phyloP scores from a whole-genome alignment of 2,329 filamentous ascomycete species.

The Colletotrichum sp. region DNA sequence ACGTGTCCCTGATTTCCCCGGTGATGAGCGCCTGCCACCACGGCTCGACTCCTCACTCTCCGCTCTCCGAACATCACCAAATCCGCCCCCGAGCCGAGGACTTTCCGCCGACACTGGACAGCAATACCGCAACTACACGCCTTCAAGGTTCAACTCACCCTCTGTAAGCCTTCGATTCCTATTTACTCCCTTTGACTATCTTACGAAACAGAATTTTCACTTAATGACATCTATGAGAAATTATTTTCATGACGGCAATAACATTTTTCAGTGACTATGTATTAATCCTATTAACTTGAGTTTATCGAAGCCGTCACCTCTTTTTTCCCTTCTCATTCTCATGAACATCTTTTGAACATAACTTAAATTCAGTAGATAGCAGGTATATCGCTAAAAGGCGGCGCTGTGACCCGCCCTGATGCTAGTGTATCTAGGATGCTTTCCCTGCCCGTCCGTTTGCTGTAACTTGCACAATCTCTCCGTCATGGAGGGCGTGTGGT shows the following conservation, averaged over 20 bases:
- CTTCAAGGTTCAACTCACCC: not conserved
- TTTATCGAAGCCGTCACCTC: not conserved
- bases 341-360: not conserved
- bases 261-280: not conserved
- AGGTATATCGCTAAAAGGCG: not conserved
- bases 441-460: not conserved
- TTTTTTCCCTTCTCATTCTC: not conserved
- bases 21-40: not conserved
- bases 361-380: not conserved
- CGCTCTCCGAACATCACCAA: not conserved
- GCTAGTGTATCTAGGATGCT: not conserved
- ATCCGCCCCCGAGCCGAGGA: constrained; percentile 4
- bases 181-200: not conserved
- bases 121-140: not conserved
- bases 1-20: constrained; percentile 1
- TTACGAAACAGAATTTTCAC: not conserved
- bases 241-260: not conserved
- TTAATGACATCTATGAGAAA: not conserved
- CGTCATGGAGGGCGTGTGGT: not conserved
- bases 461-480: not conserved
- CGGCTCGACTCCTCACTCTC: not conserved
- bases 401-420: not conserved
- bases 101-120: not conserved
- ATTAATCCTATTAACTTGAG: not conserved
- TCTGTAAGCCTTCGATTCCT: not conserved